These are phyloP conservation scores for Erysiphe pulchra DNA, from an alignment of 2,329 filamentous ascomycete species.

Conservation along the genomic window DNA sequence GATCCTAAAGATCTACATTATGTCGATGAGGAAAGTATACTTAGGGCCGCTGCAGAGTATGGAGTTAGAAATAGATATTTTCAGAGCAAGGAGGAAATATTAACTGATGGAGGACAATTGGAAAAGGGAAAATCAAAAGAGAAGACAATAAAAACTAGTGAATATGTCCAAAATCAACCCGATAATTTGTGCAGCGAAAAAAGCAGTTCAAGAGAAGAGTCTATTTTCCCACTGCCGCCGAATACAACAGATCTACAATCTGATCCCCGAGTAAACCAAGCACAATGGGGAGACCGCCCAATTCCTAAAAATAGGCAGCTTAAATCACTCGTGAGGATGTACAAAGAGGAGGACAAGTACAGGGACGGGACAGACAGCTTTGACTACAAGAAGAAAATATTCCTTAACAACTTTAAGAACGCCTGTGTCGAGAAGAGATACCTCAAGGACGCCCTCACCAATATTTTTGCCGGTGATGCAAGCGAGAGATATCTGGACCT, in stretches of 20 bases:
- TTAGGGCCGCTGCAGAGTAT: background rate
- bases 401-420: background rate
- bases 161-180: too few relatives aligned
- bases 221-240: background rate
- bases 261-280: background rate
- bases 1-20: background rate
- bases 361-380: background rate
- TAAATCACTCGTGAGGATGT: background rate
- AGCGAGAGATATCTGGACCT: background rate
- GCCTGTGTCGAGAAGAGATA: background rate
- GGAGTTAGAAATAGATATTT: background rate
- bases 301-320: background rate
- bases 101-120: background rate
- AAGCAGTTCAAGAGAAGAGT: background rate
- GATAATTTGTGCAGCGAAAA: background rate
- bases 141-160: too few relatives aligned
- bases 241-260: background rate
- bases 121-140: background rate
- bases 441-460: background rate
- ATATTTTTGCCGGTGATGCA: background rate
- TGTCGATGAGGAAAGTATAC: background rate
- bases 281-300: background rate
- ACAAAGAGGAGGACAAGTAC: background rate
- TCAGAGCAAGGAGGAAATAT: background rate
- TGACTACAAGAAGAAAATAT: background rate